Percentiles rank a stretch among this genome's conserved stretches.
phyloP scores from a whole-genome alignment of 2,329 filamentous ascomycete species.

The Fusarium palustre region DNA sequence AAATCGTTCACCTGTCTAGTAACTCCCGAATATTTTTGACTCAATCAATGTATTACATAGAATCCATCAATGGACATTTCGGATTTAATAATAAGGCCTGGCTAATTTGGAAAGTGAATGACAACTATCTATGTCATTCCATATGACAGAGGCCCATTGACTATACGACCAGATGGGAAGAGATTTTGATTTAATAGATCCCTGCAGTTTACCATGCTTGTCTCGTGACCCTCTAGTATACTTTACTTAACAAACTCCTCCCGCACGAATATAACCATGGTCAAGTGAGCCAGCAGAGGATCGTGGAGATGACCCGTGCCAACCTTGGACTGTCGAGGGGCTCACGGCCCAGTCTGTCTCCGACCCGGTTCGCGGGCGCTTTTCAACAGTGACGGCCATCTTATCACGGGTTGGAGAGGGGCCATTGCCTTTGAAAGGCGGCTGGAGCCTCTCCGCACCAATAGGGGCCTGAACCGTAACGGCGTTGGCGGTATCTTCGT shows the following conservation, averaged over 20 bases:
- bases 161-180: not conserved
- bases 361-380: constrained; percentile 49
- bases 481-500: constrained; percentile 9
- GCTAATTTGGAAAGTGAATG: constrained; percentile 21
- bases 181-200: not conserved
- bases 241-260: not conserved
- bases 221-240: constrained; percentile 9
- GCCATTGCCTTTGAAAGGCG: constrained; percentile 5
- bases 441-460: constrained; percentile 29
- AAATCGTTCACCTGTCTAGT: constrained; percentile 20
- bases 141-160: not conserved
- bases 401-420: constrained; percentile 35
- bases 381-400: constrained; percentile 49
- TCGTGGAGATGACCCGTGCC: constrained; percentile 27
- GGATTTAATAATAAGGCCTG: constrained; percentile 28
- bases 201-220: not conserved
- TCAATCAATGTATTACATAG: not conserved
- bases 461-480: constrained; percentile 25
- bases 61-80: not conserved
- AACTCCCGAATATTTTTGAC: not conserved
- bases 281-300: constrained; percentile 26
- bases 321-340: constrained; percentile 19
- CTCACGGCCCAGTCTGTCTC: constrained; percentile 27
- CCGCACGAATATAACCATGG: constrained; percentile 13
- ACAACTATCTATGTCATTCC: constrained; percentile 27